phyloP scores from a whole-genome alignment of 148 eudicot genomes.

The Vaccinium corymbosum region DNA sequence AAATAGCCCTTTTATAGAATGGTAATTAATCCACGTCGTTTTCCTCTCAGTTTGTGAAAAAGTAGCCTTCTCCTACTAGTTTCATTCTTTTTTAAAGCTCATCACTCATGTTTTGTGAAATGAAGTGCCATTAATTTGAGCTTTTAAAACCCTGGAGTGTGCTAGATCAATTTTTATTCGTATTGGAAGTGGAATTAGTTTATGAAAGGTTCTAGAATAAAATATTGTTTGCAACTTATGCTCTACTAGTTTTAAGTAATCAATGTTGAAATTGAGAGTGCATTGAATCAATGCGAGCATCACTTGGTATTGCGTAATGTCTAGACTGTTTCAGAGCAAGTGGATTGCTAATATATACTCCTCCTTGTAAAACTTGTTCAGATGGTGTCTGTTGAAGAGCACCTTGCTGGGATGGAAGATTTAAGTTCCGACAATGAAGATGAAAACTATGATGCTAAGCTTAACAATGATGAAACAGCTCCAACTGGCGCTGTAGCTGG shows the following conservation, averaged over 20 bases:
- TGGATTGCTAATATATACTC: not conserved
- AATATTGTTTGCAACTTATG: not conserved
- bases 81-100: not conserved
- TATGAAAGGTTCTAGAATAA: not conserved
- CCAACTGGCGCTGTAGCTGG: slow-evolving; percentile 49
- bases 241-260: not conserved
- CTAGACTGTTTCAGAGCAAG: not conserved
- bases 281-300: not conserved
- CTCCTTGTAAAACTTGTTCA: slow-evolving; percentile 20
- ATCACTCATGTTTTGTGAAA: not conserved
- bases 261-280: not conserved
- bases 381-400: slow-evolving; percentile 97
- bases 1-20: not conserved
- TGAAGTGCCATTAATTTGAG: slow-evolving; percentile 4
- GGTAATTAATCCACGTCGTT: not conserved
- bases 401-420: slow-evolving; percentile 92
- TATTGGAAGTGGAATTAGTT: slow-evolving; percentile 8
- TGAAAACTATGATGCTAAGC: slow-evolving; percentile 86
- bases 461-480: slow-evolving; percentile 63
- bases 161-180: not conserved
- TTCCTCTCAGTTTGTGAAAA: not conserved
- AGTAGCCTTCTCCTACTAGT: no score
- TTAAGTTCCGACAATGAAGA: slow-evolving; percentile 90
- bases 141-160: not conserved
- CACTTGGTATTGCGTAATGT: not conserved